phyloP scores from a whole-genome alignment of 306 rosid genomes.

The Rubus parviflorus region DNA sequence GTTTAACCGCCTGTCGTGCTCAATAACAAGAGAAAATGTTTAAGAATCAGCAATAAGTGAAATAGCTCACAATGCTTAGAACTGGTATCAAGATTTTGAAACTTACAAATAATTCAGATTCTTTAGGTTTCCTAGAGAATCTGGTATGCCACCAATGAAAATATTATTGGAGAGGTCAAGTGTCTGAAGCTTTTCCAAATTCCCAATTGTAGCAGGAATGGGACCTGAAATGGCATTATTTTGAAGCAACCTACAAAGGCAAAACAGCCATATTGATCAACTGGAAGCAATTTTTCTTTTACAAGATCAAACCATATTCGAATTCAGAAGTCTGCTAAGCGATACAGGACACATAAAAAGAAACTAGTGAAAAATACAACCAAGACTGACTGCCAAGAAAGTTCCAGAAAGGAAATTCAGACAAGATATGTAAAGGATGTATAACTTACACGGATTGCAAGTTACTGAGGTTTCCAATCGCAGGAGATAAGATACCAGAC shows the following conservation, averaged over 20 bases:
- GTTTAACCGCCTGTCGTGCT: constrained; percentile 76
- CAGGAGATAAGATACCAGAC: constrained; percentile 83
- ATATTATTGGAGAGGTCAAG: constrained; percentile 90
- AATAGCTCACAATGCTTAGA: constrained; percentile 9
- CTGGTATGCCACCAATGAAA: constrained; percentile 73
- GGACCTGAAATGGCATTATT: constrained; percentile 84
- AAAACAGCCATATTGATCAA: constrained; percentile 9
- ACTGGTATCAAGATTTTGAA: constrained; percentile 14
- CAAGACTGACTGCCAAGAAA: background rate
- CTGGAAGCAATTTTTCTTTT: background rate
- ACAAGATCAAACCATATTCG: constrained; percentile 10
- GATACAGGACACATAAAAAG: background rate
- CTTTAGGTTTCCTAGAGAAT: constrained; percentile 76
- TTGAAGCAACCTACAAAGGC: constrained; percentile 74
- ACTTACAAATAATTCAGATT: constrained; percentile 91
- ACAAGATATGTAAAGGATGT: constrained; percentile 6
- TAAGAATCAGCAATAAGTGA: constrained; percentile 27
- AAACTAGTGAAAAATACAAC: background rate
- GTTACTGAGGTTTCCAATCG: constrained; percentile 78
- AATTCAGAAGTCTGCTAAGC: background rate
- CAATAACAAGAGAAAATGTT: constrained; percentile 21
- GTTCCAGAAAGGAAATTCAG: constrained; percentile 7
- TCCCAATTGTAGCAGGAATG: constrained; percentile 78
- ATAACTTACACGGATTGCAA: constrained; percentile 85
- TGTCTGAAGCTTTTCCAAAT: constrained; percentile 78